Evolutionary conservation across 345 rosid species (phyloP), one percentile per base, ranked within the genome.

Genomic region (Carallia pectinifolia): DNA sequence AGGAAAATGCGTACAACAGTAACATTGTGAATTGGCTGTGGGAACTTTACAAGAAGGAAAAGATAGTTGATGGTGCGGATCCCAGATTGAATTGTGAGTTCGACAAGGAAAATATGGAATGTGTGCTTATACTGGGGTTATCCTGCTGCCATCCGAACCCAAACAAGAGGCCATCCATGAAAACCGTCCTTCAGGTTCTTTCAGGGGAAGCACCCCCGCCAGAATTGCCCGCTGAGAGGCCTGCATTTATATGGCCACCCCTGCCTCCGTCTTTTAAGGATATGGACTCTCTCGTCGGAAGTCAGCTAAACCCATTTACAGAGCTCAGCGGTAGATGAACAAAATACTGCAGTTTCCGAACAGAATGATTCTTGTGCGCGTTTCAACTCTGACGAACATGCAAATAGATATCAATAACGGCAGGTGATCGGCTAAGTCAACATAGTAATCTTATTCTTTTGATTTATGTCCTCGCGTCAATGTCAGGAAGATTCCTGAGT

Each of bases 61-160:
- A 48, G 40, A 85, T 90, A 18, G 19, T 62, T 1, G 79, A 73
- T 4, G 93, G 87, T 33, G 97, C 86, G 0, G 95, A 93, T 74
- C 59, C 78, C 0, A 74, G 82, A 67, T 73, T 90, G 86, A 31
- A 73, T 1, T 81, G 70, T 10, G 75, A 70, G 15, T 88, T 82
- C 36, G 52, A 36, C 0, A 30, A 50, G 60, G 75, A 81, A 50
- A 89, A 85, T 37, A 76, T 85, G 84, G 85, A 81, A 44, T 61
- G 82, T 6, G 60, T 83, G 47, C 73, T 89, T n/a, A 53, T 83
- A n/a, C 81, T 90, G 62, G 98, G 86, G 53, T 80, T 92, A 47
- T 87, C 91, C 15, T 92, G 96, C 66, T 90, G 95, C 79, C 95
- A 90, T 75, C 93, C 92, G 9, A 89, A 87, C 48, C 95, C 92